These are phyloP conservation scores for Phytophthora foliorum DNA, from an alignment of 352 stramenopile species.

Conservation along the genomic window DNA sequence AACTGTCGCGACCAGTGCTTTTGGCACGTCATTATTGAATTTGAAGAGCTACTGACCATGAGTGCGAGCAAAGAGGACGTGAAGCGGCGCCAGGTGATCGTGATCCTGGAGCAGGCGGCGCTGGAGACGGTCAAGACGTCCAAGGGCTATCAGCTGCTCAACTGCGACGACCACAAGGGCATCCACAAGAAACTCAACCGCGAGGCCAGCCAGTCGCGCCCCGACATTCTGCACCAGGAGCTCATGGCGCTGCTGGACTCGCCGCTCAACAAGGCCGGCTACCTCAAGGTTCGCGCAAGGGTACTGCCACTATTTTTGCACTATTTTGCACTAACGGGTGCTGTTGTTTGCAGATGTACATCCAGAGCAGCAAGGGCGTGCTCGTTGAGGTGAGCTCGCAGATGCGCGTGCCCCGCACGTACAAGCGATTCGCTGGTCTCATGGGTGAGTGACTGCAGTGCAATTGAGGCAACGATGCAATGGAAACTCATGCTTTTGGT, in stretches of 20 bases:
- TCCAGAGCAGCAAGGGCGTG: conserved; percentile 97
- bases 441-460: conserved; percentile 83
- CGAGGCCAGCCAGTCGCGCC: conserved; percentile 97
- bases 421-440: conserved; percentile 98
- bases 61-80: conserved; percentile 73
- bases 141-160: conserved; percentile 99
- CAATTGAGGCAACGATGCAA: conserved; percentile 5
- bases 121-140: conserved; percentile 99
- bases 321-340: not conserved
- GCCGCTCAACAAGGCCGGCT: conserved; percentile 99
- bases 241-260: conserved; percentile 99
- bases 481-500: conserved; percentile 39
- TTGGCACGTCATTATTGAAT: conserved; percentile 2
- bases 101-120: conserved; percentile 98
- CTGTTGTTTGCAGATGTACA: conserved; percentile 80
- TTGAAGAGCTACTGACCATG: conserved; percentile 11
- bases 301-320: conserved; percentile 1
- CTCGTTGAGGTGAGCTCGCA: conserved; percentile 99
- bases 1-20: conserved; percentile 23
- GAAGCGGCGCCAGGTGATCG: conserved; percentile 94
- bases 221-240: conserved; percentile 99
- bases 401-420: conserved; percentile 99
- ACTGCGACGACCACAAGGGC: conserved; percentile 99
- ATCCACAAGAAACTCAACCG: conserved; percentile 97
- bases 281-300: conserved; percentile 90